phyloP scores from a whole-genome alignment of 2,329 filamentous ascomycete genomes.

The Pseudocercospora cruenta region DNA sequence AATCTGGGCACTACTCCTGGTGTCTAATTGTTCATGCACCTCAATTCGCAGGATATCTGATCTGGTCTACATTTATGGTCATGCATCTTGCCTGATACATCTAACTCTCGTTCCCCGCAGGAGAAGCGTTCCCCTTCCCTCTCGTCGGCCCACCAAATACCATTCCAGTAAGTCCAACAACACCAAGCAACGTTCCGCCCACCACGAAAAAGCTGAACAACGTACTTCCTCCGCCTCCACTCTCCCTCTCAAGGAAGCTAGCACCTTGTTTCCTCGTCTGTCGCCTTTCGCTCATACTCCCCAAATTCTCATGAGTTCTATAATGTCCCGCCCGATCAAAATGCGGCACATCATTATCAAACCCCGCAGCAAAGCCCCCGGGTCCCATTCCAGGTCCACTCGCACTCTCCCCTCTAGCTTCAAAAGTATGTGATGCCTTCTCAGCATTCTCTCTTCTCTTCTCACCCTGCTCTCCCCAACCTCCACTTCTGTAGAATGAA shows the following conservation, averaged over 20 bases:
- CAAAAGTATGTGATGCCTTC: slow-evolving; percentile 36
- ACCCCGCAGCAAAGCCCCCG: slow-evolving; percentile 63
- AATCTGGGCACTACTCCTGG: no score
- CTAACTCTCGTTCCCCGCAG: not conserved
- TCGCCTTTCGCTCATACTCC: slow-evolving; percentile 47
- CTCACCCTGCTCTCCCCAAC: slow-evolving; percentile 69
- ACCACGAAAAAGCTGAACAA: slow-evolving; percentile 40
- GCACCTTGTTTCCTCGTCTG: slow-evolving; percentile 28
- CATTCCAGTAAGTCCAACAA: slow-evolving; percentile 30
- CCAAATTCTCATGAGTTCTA: slow-evolving; percentile 64
- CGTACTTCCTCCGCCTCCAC: slow-evolving; percentile 26
- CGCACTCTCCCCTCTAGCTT: slow-evolving; percentile 30
- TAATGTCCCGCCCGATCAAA: slow-evolving; percentile 77
- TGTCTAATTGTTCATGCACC: no score
- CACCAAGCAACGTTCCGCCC: slow-evolving; percentile 35
- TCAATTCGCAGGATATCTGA: no score
- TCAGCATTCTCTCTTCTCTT: slow-evolving; percentile 57
- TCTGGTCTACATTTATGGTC: no score
- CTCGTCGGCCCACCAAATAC: slow-evolving; percentile 15
- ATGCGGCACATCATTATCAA: slow-evolving; percentile 66
- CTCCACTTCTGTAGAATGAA: slow-evolving; percentile 81
- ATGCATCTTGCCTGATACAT: no score
- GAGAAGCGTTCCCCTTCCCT: not conserved
- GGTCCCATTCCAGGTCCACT: slow-evolving; percentile 34
- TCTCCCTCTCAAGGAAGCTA: slow-evolving; percentile 26